Evolutionary conservation across 2,329 filamentous ascomycete species (phyloP).

Genomic region (Diaporthe aspalathi): DNA sequence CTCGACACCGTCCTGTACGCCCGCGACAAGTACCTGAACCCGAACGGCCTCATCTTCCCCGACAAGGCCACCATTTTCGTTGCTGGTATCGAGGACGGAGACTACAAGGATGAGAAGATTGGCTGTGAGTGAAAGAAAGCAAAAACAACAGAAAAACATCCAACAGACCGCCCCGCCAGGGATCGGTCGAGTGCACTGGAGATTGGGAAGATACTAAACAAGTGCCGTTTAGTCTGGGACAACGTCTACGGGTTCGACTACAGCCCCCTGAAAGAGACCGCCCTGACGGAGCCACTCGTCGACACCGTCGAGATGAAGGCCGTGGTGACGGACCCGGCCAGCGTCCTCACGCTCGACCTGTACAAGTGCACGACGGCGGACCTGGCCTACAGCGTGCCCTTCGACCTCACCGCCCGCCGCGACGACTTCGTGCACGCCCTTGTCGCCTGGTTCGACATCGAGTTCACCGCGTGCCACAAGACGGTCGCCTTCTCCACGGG

Average conservation of each 20-base stretch:
- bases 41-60: constrained; percentile 94
- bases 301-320: constrained; percentile 98
- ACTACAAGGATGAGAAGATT: constrained; percentile 99
- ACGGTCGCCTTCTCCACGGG: constrained; percentile 96
- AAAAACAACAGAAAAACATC: not conserved
- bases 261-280: constrained; percentile 90
- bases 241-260: constrained; percentile 99
- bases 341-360: constrained; percentile 89
- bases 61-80: constrained; percentile 99
- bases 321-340: constrained; percentile 89
- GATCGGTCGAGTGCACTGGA: not conserved
- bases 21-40: constrained; percentile 87
- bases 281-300: constrained; percentile 94
- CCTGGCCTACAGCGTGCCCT: constrained; percentile 84
- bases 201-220: constrained; percentile 31
- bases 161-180: not conserved
- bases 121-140: constrained; percentile 78
- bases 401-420: constrained; percentile 80
- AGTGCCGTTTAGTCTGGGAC: constrained; percentile 82
- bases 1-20: constrained; percentile 97
- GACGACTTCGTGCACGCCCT: constrained; percentile 97
- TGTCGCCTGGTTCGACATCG: constrained; percentile 99
- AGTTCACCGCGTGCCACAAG: constrained; percentile 98
- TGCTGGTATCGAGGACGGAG: constrained; percentile 96
- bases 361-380: constrained; percentile 89